Percentiles rank a stretch among this genome's conserved stretches.
Evolutionary conservation across 1,139 yeast species (phyloP).

Genomic region (Suhomyces terraborum): DNA sequence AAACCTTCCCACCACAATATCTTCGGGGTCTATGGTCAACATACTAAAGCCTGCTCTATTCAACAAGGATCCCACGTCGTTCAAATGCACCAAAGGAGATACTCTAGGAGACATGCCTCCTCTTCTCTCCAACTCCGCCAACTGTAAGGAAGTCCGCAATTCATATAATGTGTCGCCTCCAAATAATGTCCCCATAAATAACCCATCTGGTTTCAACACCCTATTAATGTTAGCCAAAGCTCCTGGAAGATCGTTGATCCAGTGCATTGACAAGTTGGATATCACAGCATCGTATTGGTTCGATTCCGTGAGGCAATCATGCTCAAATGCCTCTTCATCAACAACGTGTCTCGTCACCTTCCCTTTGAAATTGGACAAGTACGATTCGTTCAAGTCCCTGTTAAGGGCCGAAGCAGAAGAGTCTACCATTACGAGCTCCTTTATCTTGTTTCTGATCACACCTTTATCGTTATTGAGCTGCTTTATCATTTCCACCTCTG

Average conservation of each 20-base stretch:
- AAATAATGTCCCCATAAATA: slow-evolving; percentile 79
- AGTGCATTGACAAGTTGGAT: slow-evolving; percentile 74
- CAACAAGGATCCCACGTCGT: slow-evolving; percentile 72
- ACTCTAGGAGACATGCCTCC: slow-evolving; percentile 83
- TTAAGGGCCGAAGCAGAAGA: slow-evolving; percentile 55
- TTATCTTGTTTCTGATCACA: slow-evolving; percentile 53
- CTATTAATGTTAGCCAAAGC: slow-evolving; percentile 57
- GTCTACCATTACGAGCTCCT: slow-evolving; percentile 68
- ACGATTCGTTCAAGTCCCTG: slow-evolving; percentile 44
- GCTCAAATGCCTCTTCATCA: slow-evolving; percentile 66
- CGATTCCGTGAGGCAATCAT: slow-evolving; percentile 36
- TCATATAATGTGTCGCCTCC: slow-evolving; percentile 87
- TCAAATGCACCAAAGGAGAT: slow-evolving; percentile 77
- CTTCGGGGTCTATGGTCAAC: slow-evolving; percentile 84
- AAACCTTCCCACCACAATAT: slow-evolving; percentile 74
- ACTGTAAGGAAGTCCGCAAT: slow-evolving; percentile 73
- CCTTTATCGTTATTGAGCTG: slow-evolving; percentile 56
- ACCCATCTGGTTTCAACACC: slow-evolving; percentile 77
- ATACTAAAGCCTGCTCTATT: slow-evolving; percentile 77
- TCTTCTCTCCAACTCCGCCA: slow-evolving; percentile 76
- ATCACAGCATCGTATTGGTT: slow-evolving; percentile 70
- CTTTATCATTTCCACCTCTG: slow-evolving; percentile 30
- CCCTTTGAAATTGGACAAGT: slow-evolving; percentile 44
- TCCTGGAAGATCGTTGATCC: slow-evolving; percentile 82
- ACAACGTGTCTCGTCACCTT: slow-evolving; percentile 51